Base-by-base conservation (phyloP, 495 filamentous ascomycete species). In the Neurospora sp. region DNA sequence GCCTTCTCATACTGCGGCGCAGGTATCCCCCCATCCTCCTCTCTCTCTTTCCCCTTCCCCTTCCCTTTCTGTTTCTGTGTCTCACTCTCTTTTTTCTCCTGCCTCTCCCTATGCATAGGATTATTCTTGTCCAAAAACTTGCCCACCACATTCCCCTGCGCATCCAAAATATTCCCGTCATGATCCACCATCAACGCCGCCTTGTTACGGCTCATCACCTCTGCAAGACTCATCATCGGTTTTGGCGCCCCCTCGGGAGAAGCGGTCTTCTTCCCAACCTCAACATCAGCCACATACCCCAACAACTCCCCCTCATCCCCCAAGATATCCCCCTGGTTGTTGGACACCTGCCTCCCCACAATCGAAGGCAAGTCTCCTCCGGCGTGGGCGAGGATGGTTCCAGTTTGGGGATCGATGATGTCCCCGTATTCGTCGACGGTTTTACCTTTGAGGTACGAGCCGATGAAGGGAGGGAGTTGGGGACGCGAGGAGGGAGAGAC, bases 361-460 rank as follows among this genome's bases (percentile, higher is more conserved):
- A 86, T 85, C 20, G 82, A 77, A 16, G 85, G 84, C 12, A 86
- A 77, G 71, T 86, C 85, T 8, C 85, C 85, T 4, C 77, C 83
- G 0, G 80, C 83, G 59, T 80, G 83, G 7, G 83, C 85, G 1
- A 85, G 80, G 8, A 86, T 81, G 70, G 82, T 81, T 4, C 83
- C 83, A 1, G 83, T 81, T 40, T 75, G 75, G 1, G 74, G 76
- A 48, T 98, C 81, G 91, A 97, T 84, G 87, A 97, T 86, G 89
- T 93, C 82, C 82, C 93, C 74, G 85, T 90, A 77, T 85, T 90
- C 75, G 85, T 95, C 74, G 86, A 92, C 81, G 87, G 91, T 81
- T 90, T 92, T 75, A 87, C 91, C 80, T 87, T 89, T 73, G 86
- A 96, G 81, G 86, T 89, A 76, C 81, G 87, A 48, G 79, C 86